Base-by-base conservation (phyloP, 2,329 filamentous ascomycete genomes). In the Trichoderma polysporum region DNA sequence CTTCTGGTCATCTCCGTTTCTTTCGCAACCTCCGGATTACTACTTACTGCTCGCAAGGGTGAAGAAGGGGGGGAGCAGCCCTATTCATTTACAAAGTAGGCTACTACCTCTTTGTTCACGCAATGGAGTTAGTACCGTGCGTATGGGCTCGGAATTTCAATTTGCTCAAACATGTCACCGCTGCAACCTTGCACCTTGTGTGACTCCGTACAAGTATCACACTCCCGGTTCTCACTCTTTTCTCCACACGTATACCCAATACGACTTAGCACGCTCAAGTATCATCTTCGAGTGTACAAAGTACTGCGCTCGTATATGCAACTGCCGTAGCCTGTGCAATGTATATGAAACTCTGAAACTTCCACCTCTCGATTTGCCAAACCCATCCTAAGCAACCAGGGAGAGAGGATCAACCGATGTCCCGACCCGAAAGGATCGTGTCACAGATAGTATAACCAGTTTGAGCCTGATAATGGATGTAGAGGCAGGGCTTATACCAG, bases 241-340 rank as follows among this genome's bases (percentile, higher is more conserved):
- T 45, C 39, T 45, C 39, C 50, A 19, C 27, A 47, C 19, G 29
- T 12, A 59, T 33, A 13, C 54, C 22, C 12, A n/a, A 25, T 31
- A 37, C 35, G 37, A 37, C 37, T 50, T 29, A 17, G 49, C 15
- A 12, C 8, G 8, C 47, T 33, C 19, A 3, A 33, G 57, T 45
- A 47, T 33, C 12, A 47, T 13, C 13, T 9, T 33, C 22, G 13
- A 37, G 4, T 25, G 19, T 52, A 15, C 52, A n/a, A n/a, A n/a
- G n/a, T n/a, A n/a, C n/a, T n/a, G 9, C 27, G 35, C 17, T 31
- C 58, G 57, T 59, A 50, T 31, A 27, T 53, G 45, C 45, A 61
- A 61, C 58, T 50, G 58, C 58, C 45, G 58, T 50, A 25, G 19
- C 57, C 5, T 60, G 57, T 37, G 57, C 17, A 35, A 60, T 60